Evolutionary conservation across 2,329 filamentous ascomycete species (phyloP).

Genomic region (Ophiosphaerella herpotricha): DNA sequence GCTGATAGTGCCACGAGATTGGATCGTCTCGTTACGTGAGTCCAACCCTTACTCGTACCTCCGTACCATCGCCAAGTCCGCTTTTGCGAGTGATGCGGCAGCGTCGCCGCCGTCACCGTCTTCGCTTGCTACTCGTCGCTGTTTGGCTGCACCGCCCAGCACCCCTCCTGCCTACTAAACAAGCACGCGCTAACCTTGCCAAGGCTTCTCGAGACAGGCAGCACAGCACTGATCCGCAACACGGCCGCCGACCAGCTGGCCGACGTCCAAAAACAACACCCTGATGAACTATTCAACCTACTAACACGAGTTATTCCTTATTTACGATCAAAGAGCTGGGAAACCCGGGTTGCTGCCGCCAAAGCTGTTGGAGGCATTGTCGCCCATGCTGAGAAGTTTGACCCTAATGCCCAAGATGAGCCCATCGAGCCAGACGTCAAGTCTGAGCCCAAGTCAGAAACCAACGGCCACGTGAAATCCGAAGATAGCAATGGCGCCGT

Average conservation of each 20-base stretch:
- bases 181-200: slow-evolving; percentile 27
- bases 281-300: slow-evolving; percentile 95
- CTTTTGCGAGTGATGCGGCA: background rate
- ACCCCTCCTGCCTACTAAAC: background rate
- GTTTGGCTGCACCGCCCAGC: background rate
- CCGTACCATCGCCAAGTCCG: slow-evolving; percentile 1
- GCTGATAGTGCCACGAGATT: slow-evolving; percentile 44
- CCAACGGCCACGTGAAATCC: slow-evolving; percentile 59
- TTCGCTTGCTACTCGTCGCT: background rate
- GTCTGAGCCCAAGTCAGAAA: slow-evolving; percentile 40
- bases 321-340: slow-evolving; percentile 93
- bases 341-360: slow-evolving; percentile 89
- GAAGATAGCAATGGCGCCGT: slow-evolving; percentile 53
- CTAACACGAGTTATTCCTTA: slow-evolving; percentile 94
- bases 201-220: slow-evolving; percentile 95
- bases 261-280: slow-evolving; percentile 97
- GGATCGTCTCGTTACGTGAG: slow-evolving; percentile 47
- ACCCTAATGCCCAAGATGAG: slow-evolving; percentile 80
- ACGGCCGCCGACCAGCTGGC: slow-evolving; percentile 96
- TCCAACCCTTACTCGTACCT: slow-evolving; percentile 18
- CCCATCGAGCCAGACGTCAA: slow-evolving; percentile 61
- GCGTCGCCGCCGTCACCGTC: background rate
- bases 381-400: slow-evolving; percentile 82
- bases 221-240: slow-evolving; percentile 92
- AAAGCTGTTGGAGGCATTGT: slow-evolving; percentile 95